A percentile compares a stretch with the other conserved stretches of the same genome.
These are phyloP conservation scores for Candida krabiensis DNA, from an alignment of 805 yeast species.

Conservation along the genomic window DNA sequence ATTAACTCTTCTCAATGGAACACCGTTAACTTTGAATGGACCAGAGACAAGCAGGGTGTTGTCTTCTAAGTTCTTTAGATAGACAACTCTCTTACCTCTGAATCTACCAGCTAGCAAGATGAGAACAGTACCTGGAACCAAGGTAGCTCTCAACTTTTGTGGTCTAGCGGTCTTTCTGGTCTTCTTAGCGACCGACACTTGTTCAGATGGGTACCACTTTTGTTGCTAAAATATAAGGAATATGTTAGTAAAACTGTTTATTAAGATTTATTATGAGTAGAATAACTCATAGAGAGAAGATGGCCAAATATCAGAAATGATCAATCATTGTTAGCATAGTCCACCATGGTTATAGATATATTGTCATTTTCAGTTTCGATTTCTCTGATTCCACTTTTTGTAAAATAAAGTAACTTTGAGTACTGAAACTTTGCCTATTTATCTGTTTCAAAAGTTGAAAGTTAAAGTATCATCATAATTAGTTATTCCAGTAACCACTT, in stretches of 20 bases:
- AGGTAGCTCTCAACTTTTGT: conserved; percentile 91
- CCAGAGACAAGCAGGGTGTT: conserved; percentile 96
- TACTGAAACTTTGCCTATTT: too few relatives aligned
- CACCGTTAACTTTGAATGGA: conserved; percentile 99
- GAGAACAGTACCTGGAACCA: conserved; percentile 97
- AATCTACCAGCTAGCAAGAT: conserved; percentile 98
- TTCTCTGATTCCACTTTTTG: too few relatives aligned
- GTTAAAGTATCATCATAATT: too few relatives aligned
- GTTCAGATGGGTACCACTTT: conserved; percentile 94
- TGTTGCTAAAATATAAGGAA: conserved; percentile 56
- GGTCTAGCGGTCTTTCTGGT: conserved; percentile 90
- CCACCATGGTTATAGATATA: too few relatives aligned
- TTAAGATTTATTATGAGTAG: too few relatives aligned
- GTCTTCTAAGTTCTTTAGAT: conserved; percentile 96
- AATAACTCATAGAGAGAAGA: too few relatives aligned
- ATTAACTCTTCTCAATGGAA: conserved; percentile 98
- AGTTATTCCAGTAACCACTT: too few relatives aligned
- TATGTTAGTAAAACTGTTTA: conserved; percentile 21
- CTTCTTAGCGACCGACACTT: conserved; percentile 80
- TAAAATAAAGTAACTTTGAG: too few relatives aligned
- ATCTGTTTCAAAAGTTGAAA: too few relatives aligned
- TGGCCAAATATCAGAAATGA: too few relatives aligned
- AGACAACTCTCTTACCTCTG: conserved; percentile 99
- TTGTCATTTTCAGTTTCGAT: too few relatives aligned
- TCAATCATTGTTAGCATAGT: too few relatives aligned